A percentile compares a stretch with the other conserved stretches of the same genome.
These are phyloP conservation scores for Coffea humblotiana DNA, from an alignment of 305 asterid genomes.

Conservation along the genomic window DNA sequence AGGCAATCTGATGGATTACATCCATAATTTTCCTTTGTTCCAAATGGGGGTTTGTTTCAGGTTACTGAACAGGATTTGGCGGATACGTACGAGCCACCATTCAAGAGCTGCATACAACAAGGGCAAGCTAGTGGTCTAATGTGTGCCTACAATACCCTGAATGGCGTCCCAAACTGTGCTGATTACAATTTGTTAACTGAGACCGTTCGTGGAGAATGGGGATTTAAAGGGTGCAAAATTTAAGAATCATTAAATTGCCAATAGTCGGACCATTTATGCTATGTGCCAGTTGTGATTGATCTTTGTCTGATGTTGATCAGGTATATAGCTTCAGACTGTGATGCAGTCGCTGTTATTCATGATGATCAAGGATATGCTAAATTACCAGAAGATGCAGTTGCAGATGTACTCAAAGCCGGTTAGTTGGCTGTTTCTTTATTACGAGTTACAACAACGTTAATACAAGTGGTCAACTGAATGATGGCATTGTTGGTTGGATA, in stretches of 20 bases:
- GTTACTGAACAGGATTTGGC: conserved; percentile 71
- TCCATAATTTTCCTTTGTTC: background rate
- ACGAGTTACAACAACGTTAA: no score
- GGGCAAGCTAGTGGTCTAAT: conserved; percentile 65
- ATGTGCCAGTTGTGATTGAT: background rate
- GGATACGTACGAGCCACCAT: conserved; percentile 78
- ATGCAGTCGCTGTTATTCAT: conserved; percentile 59
- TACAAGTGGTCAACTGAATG: no score
- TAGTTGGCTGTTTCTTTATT: background rate
- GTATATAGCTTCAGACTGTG: conserved; percentile 70
- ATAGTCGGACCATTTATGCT: no score
- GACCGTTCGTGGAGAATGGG: conserved; percentile 66
- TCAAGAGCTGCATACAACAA: conserved; percentile 54
- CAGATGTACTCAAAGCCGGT: conserved; percentile 74
- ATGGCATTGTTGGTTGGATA: background rate
- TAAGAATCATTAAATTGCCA: no score
- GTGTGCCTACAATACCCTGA: conserved; percentile 72
- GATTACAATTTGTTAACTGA: conserved; percentile 46
- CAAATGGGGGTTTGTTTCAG: conserved; percentile 27
- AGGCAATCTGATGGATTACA: no score
- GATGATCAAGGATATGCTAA: conserved; percentile 55
- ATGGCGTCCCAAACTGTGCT: conserved; percentile 72
- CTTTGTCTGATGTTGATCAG: conserved; percentile 21
- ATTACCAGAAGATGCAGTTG: conserved; percentile 80
- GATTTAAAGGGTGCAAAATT: conserved; percentile 54